Conservation (phyloP, 1,284 basidiomycete genomes). For the Tranzscheliella williamsii region DNA sequence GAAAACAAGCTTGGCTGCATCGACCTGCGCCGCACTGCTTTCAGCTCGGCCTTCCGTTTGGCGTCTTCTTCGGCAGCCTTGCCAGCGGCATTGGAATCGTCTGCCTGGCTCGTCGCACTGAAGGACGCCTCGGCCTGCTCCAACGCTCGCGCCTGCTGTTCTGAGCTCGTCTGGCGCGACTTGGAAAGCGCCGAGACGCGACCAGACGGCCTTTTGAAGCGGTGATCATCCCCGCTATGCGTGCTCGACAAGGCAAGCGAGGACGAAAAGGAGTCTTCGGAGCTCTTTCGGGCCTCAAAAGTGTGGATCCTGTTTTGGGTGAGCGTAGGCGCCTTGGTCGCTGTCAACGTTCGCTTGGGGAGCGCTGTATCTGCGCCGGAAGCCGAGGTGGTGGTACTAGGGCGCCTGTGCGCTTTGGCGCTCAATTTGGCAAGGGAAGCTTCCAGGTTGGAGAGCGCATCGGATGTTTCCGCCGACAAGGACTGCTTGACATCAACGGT, state of each 20-base stretch:
- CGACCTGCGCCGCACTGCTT: constrained; percentile 24
- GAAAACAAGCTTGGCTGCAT: constrained; percentile 30
- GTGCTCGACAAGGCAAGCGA: too few relatives aligned
- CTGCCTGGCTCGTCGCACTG: too few relatives aligned
- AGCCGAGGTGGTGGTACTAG: background rate
- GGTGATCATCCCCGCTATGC: too few relatives aligned
- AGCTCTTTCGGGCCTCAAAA: too few relatives aligned
- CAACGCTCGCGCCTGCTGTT: constrained; percentile 2
- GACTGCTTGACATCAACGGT: constrained; percentile 19
- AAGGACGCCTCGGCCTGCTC: too few relatives aligned
- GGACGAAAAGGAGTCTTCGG: too few relatives aligned
- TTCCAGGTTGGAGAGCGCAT: constrained; percentile 37
- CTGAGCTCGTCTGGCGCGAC: constrained; percentile 17
- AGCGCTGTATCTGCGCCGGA: too few relatives aligned
- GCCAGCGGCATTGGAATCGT: background rate
- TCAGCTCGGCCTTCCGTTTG: constrained; percentile 22
- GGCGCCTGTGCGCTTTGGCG: constrained; percentile 5
- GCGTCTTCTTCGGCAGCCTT: constrained; percentile 7
- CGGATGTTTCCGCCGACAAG: constrained; percentile 30
- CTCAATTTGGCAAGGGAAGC: constrained; percentile 34
- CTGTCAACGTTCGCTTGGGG: too few relatives aligned
- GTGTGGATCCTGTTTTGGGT: too few relatives aligned
- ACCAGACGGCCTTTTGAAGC: constrained; percentile 28
- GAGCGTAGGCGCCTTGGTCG: too few relatives aligned
- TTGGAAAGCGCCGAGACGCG: constrained; percentile 25